Conservation (phyloP, 179 eudicot genomes). For the Sideroxylon spinosum region DNA sequence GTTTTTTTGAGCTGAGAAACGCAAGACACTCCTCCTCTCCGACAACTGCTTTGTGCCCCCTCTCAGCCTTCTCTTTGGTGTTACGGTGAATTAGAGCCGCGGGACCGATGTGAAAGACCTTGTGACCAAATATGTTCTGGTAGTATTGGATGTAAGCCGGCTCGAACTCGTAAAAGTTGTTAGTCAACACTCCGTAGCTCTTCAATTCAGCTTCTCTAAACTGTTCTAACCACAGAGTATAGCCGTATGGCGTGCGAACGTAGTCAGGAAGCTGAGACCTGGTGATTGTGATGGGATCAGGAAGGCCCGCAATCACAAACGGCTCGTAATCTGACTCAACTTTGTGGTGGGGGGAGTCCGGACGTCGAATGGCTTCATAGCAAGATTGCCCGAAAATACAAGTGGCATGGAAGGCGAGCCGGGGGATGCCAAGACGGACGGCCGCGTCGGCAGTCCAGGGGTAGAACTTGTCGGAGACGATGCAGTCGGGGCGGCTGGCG, state of each 20-base stretch:
- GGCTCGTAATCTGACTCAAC: too few relatives aligned
- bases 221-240: conserved; percentile 7
- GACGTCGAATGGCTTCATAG: not conserved
- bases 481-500: conserved; percentile 2
- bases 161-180: conserved; percentile 23
- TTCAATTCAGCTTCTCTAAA: conserved; percentile 20
- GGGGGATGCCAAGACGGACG: not conserved
- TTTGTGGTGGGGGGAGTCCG: too few relatives aligned
- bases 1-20: conserved; percentile 2
- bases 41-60: conserved; percentile 11
- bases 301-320: conserved; percentile 2
- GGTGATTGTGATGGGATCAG: not conserved
- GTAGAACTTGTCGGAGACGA: conserved; percentile 12
- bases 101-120: conserved; percentile 11
- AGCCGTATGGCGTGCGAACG: conserved; percentile 4
- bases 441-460: not conserved
- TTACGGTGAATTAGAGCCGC: conserved; percentile 12
- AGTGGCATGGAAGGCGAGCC: not conserved
- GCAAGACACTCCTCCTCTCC: conserved; percentile 11
- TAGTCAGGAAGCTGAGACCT: conserved; percentile 9
- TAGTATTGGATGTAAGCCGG: conserved; percentile 17
- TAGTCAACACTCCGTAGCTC: conserved; percentile 20
- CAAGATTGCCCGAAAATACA: not conserved
- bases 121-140: conserved; percentile 1
- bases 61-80: conserved; percentile 5